These are phyloP conservation scores for Coffea canephora DNA, from an alignment of 257 asterid species.

Conservation along the genomic window DNA sequence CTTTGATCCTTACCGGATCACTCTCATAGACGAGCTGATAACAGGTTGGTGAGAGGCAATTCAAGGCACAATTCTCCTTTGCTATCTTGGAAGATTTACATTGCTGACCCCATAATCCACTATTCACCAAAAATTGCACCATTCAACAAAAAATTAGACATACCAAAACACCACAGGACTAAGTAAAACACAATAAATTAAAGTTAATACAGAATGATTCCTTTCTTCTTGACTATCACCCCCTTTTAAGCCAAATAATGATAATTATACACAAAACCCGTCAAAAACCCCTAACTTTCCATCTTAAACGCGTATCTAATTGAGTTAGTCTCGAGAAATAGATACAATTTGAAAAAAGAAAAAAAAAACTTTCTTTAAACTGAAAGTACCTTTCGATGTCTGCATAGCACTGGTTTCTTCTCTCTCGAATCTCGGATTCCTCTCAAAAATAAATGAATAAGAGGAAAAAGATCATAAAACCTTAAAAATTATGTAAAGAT, in stretches of 20 bases:
- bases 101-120: slow-evolving; percentile 86
- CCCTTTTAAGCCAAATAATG: background rate
- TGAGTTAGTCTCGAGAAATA: background rate
- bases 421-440: slow-evolving; percentile 68
- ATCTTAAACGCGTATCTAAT: background rate
- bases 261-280: background rate
- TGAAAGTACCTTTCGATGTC: slow-evolving; percentile 74
- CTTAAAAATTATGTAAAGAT: slow-evolving; percentile 1
- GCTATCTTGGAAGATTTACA: slow-evolving; percentile 66
- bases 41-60: slow-evolving; percentile 77
- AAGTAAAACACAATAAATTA: too few species aligned
- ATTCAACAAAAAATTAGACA: background rate
- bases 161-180: background rate
- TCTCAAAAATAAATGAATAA: slow-evolving; percentile 19
- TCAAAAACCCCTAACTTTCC: background rate
- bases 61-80: slow-evolving; percentile 86
- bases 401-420: slow-evolving; percentile 71
- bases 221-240: background rate
- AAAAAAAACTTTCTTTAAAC: slow-evolving; percentile 2
- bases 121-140: slow-evolving; percentile 13
- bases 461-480: background rate
- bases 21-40: slow-evolving; percentile 77
- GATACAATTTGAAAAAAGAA: background rate
- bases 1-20: slow-evolving; percentile 71
- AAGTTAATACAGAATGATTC: background rate